Evolutionary conservation across 495 filamentous ascomycete species (phyloP).

Genomic region (Trichoderma orchidacearum): DNA sequence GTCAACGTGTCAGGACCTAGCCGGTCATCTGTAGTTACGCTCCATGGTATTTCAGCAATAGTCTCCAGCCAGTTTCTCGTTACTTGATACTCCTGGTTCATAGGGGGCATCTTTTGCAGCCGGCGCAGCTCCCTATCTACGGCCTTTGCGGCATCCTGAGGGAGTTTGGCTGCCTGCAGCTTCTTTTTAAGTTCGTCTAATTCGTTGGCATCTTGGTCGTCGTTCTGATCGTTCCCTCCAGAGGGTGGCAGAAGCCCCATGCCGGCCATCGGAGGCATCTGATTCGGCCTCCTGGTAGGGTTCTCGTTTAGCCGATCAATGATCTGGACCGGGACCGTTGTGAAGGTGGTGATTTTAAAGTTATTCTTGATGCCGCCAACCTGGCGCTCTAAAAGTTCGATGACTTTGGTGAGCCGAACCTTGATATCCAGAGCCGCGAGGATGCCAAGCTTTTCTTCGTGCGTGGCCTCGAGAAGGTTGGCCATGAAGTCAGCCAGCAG

Average conservation of each 20-base stretch:
- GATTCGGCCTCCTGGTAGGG: conserved; percentile 17
- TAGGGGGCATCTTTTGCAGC: conserved; percentile 87
- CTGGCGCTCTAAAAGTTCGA: conserved; percentile 68
- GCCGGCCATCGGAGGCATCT: conserved; percentile 38
- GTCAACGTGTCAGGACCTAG: conserved; percentile 70
- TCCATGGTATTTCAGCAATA: conserved; percentile 89
- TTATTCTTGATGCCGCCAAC: conserved; percentile 69
- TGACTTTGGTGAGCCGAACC: conserved; percentile 61
- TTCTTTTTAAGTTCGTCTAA: conserved; percentile 84
- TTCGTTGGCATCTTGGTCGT: conserved; percentile 67
- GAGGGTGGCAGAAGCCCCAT: conserved; percentile 28
- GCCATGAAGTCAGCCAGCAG: conserved; percentile 93
- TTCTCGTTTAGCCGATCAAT: conserved; percentile 15
- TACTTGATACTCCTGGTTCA: conserved; percentile 90
- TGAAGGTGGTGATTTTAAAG: conserved; percentile 62
- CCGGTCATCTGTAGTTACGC: conserved; percentile 69
- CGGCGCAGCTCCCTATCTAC: conserved; percentile 80
- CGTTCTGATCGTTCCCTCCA: conserved; percentile 30
- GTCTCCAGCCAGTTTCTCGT: conserved; percentile 92
- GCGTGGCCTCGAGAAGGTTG: conserved; percentile 68
- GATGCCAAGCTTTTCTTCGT: conserved; percentile 81
- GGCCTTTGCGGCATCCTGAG: conserved; percentile 58
- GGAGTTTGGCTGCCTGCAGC: conserved; percentile 64
- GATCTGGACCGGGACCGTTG: conserved; percentile 41
- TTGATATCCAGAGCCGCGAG: conserved; percentile 63